Percentiles rank a stretch among this genome's conserved stretches.
These are phyloP conservation scores for Metarhizium guizhouense DNA, from an alignment of 2,329 filamentous ascomycete species.

Conservation along the genomic window DNA sequence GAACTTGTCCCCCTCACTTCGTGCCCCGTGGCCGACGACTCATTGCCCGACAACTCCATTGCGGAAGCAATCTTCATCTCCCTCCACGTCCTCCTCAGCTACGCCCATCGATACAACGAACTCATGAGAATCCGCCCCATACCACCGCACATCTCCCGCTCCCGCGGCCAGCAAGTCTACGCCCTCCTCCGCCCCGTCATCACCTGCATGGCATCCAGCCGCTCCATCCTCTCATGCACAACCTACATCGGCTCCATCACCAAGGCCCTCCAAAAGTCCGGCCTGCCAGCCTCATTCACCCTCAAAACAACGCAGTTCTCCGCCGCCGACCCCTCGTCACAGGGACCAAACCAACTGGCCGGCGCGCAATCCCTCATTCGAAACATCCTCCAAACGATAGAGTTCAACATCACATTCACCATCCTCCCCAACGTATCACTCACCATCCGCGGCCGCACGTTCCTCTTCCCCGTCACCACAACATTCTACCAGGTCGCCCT, in stretches of 20 bases:
- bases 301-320: conserved; percentile 29
- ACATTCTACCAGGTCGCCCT: conserved; percentile 36
- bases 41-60: conserved; percentile 35
- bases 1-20: conserved; percentile 56
- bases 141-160: conserved; percentile 28
- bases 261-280: conserved; percentile 34
- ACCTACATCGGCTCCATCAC: conserved; percentile 35
- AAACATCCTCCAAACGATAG: conserved; percentile 31
- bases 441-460: conserved; percentile 35
- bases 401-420: conserved; percentile 32
- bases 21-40: conserved; percentile 20
- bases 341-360: conserved; percentile 26
- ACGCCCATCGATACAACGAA: conserved; percentile 70
- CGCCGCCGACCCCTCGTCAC: conserved; percentile 16
- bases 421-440: conserved; percentile 35
- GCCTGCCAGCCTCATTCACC: conserved; percentile 33
- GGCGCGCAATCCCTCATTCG: conserved; percentile 36
- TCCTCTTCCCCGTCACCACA: conserved; percentile 32
- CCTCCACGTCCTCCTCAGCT: conserved; percentile 67
- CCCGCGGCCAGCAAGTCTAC: conserved; percentile 33
- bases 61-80: conserved; percentile 59
- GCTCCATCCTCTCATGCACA: conserved; percentile 29
- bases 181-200: conserved; percentile 44
- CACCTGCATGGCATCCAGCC: conserved; percentile 35
- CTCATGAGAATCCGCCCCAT: conserved; percentile 54